Evolutionary conservation across 805 yeast species (phyloP), one percentile per base, ranked within the genome.

Genomic region (Candida yuanshanica): DNA sequence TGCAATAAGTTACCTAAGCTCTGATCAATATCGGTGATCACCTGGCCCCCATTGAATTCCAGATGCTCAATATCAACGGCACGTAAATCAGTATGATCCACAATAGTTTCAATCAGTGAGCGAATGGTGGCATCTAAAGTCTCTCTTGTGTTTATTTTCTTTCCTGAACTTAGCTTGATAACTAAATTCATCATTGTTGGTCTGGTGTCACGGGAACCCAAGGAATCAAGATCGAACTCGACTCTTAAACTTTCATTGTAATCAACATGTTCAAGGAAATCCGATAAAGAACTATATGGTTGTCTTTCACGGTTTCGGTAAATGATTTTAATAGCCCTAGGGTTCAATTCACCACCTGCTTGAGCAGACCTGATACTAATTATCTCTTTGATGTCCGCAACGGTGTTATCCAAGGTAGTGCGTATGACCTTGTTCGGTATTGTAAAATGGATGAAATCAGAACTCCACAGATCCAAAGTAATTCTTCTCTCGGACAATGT

Each of bases 1-100:
- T 58, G 50, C n/a, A 67, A 33, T 1, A 61, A 32, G 9, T 64
- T 57, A 3, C 50, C 38, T 2, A 67, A 33, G 3, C 62, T 45
- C 25, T 45, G 20, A 17, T 52, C 56, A 18, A 56, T 44, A 33
- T 49, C 31, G 6, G 35, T 29, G 6, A 49, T 36, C 1, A 22
- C 38, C 2, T 42, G 24, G 7, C 57, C 56, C 12, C 53, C 56
- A 26, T 47, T 50, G 44, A 29, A 51, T 31, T 47, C 44, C 37
- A 56, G 27, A 6, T 47, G 53, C 8, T 41, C 39, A 23, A 47
- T 27, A n/a, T 46, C 48, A 9, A 37, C 37, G 12, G 47, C 24
- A 17, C 47, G 46, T 7, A 51, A 12, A 10, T 44, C 48, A 21
- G 35, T 39, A 11, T 41, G 36, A 5, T 51, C 55, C 10, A 42